Conservation (phyloP, 345 rosid genomes). For the Lumnitzera littorea region DNA sequence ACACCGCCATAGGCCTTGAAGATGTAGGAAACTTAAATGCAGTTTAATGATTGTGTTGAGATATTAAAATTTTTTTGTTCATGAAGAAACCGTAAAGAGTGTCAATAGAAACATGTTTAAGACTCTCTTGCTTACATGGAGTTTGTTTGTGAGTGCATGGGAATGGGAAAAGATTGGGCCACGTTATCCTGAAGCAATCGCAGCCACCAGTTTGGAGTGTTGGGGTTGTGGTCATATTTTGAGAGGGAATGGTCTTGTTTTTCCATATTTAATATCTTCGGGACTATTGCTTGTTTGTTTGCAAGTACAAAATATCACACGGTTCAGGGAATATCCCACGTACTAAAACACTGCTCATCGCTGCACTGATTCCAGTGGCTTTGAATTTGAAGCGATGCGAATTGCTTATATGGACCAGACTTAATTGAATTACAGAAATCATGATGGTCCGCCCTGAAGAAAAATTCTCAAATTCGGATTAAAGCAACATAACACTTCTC, state of each 20-base stretch:
- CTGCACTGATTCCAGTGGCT: too few relatives aligned
- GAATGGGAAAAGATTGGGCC: conserved; percentile 28
- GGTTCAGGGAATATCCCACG: too few relatives aligned
- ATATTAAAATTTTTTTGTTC: neutral
- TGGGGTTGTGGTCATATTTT: conserved; percentile 5
- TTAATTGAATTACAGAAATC: too few relatives aligned
- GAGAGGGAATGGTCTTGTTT: neutral
- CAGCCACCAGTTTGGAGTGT: conserved; percentile 48
- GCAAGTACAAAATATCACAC: too few relatives aligned
- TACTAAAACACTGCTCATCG: too few relatives aligned
- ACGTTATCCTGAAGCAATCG: conserved; percentile 63
- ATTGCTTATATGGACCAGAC: too few relatives aligned
- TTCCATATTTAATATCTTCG: neutral
- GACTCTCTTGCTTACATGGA: conserved; percentile 9
- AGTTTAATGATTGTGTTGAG: conserved; percentile 3
- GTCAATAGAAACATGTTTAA: conserved; percentile 6
- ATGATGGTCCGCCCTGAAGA: too few relatives aligned
- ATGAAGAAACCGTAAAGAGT: conserved; percentile 7
- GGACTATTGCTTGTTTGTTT: too few relatives aligned
- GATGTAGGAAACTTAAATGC: conserved; percentile 13
- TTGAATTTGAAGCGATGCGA: too few relatives aligned
- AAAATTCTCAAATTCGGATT: too few relatives aligned
- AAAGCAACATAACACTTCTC: too few relatives aligned
- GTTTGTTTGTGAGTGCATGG: conserved; percentile 22
- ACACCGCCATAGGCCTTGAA: conserved; percentile 36